Evolutionary conservation across 192 early-diverging fungal genomes (phyloP), one percentile per base, ranked within the genome.

Genomic region (Linnemannia exigua): DNA sequence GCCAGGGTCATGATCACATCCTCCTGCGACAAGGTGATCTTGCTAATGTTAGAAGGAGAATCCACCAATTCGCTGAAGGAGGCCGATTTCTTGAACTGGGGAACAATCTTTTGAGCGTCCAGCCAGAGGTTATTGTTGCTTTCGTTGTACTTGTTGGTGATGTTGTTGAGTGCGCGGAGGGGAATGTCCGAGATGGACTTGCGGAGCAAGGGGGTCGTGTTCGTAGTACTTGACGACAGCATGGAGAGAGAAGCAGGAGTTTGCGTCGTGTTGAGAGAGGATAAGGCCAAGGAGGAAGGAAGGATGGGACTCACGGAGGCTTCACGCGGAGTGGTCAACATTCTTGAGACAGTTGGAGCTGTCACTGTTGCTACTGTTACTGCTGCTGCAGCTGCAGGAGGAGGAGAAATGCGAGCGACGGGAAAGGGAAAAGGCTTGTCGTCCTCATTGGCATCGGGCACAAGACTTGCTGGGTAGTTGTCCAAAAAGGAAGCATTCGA

Each of bases 401-500:
- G 12, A 5, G 28, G 58, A 63, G 28, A 25, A 12, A 31, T 11
- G 58, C 58, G 28, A 63, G 58, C 25, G 25, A 1, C 28, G 4
- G 58, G 28, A 15, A 25, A 28, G 2, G 58, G 11, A 63, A n/a
- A 58, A 11, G 9, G 54, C 22, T 58, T 22, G n/a, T 58, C 25
- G 28, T 31, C 12, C 12, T 63, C 58, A 25, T 63, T 16, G 48
- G 5, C 72, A 17, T 61, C 41, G 12, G 74, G 74, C 11, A 47
- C 74, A 3, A 81, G 74, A 19, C 80, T 75, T 22, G 73, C 71
- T 20, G 80, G 80, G 74, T 81, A 81, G 33, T 67, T 52, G 68
- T 81, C 73, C 50, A 81, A 15, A 41, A 81, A 81, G 38, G 80
- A 81, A 33, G 73, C 80, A 36, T 81, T 81, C 3, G 80, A 81